Conservation (phyloP, 2,329 filamentous ascomycete genomes). For the Piedraia hortae region DNA sequence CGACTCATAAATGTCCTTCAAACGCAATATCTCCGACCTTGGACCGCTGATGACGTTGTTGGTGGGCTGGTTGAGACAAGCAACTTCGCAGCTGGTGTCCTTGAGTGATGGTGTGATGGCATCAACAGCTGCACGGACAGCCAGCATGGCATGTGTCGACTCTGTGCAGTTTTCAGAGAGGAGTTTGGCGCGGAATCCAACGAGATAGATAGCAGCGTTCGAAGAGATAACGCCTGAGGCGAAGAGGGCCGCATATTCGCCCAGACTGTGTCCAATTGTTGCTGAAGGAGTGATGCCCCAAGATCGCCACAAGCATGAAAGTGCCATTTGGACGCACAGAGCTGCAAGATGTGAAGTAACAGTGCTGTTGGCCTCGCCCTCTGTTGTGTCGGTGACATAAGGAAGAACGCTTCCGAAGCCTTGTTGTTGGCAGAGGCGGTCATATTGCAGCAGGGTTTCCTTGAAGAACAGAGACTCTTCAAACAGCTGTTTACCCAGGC, state of each 20-base stretch:
- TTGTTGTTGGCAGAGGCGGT: conserved; percentile 7
- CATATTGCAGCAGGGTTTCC: conserved; percentile 9
- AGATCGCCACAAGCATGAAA: conserved; percentile 8
- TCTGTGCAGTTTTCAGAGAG: conserved; percentile 7
- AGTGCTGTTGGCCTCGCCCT: conserved; percentile 3
- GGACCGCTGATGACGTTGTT: conserved; percentile 7
- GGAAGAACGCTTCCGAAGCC: too few species aligned
- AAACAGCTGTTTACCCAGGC: conserved; percentile 11
- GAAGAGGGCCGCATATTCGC: conserved; percentile 16
- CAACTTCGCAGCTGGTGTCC: too few species aligned
- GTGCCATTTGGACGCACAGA: conserved; percentile 17
- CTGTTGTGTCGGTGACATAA: conserved; percentile 6
- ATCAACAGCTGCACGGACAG: conserved; percentile 4
- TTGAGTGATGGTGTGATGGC: too few species aligned
- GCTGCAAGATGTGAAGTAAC: conserved; percentile 15
- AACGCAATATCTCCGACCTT: conserved; percentile 4
- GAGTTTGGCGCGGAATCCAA: conserved; percentile 12
- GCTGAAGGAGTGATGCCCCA: conserved; percentile 9
- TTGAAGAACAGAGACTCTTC: conserved; percentile 9
- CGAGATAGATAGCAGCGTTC: conserved; percentile 13
- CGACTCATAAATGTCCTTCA: conserved; percentile 1
- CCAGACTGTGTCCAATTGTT: conserved; percentile 13
- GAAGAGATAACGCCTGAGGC: conserved; percentile 13
- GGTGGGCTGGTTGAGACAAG: conserved; percentile 8
- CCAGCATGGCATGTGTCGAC: conserved; percentile 9